These are phyloP conservation scores for Bacidia rubella DNA, from an alignment of 495 filamentous ascomycete species.

Conservation along the genomic window DNA sequence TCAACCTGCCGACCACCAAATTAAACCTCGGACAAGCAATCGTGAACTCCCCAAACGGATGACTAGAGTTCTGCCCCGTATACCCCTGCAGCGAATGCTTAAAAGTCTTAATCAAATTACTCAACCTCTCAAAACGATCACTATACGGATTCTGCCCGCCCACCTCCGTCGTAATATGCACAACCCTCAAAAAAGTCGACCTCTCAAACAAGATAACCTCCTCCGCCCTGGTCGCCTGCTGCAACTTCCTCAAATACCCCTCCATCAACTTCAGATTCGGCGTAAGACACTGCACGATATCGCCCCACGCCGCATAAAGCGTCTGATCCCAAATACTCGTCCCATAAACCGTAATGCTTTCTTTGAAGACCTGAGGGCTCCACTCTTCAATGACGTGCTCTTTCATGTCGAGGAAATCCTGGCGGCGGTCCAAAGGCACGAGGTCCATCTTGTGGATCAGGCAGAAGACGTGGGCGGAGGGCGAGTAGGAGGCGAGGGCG, in stretches of 20 bases:
- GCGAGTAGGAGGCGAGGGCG: constrained; percentile 73
- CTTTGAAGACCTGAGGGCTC: constrained; percentile 49
- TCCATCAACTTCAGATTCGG: constrained; percentile 89
- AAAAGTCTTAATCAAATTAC: constrained; percentile 93
- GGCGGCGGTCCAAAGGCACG: constrained; percentile 64
- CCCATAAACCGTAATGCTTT: constrained; percentile 53
- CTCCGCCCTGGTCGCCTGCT: constrained; percentile 73
- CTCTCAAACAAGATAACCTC: constrained; percentile 94
- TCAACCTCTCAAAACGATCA: constrained; percentile 87
- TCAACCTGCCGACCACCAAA: constrained; percentile 84
- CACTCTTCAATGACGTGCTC: constrained; percentile 57
- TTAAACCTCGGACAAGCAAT: constrained; percentile 65
- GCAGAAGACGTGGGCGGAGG: constrained; percentile 73
- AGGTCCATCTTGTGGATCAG: constrained; percentile 98
- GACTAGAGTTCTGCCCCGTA: constrained; percentile 36
- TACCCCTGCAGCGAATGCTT: constrained; percentile 63
- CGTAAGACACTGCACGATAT: constrained; percentile 89
- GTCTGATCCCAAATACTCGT: constrained; percentile 98
- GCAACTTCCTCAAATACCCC: constrained; percentile 61
- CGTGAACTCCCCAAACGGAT: constrained; percentile 51
- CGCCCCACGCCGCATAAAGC: constrained; percentile 95
- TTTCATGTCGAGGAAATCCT: constrained; percentile 69
- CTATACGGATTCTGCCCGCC: constrained; percentile 72
- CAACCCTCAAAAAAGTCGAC: constrained; percentile 88
- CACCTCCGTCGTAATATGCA: constrained; percentile 57